A percentile compares a stretch with the other conserved stretches of the same genome.
Conservation (phyloP, 2,329 filamentous ascomycete genomes). For the Davidsoniella australis region DNA sequence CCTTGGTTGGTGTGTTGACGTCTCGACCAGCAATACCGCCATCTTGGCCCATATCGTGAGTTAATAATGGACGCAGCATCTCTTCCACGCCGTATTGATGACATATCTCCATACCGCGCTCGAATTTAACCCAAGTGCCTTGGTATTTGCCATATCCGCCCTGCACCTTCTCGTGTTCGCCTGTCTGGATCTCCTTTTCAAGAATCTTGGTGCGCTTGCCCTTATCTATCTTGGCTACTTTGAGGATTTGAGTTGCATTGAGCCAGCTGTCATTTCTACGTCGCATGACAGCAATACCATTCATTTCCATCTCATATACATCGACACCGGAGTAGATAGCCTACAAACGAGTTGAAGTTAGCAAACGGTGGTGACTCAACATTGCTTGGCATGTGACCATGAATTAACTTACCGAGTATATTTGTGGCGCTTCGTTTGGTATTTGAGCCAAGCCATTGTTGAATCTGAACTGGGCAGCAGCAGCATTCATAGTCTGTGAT, state of each 20-base stretch:
- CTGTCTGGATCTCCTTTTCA: slow-evolving; percentile 92
- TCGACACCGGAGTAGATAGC: slow-evolving; percentile 90
- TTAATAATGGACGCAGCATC: slow-evolving; percentile 53
- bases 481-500: slow-evolving; percentile 3
- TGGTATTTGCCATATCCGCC: slow-evolving; percentile 98
- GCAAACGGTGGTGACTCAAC: background rate
- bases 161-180: slow-evolving; percentile 96
- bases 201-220: slow-evolving; percentile 94
- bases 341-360: slow-evolving; percentile 19
- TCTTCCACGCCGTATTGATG: slow-evolving; percentile 65
- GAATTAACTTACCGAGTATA: slow-evolving; percentile 38
- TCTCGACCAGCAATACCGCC: slow-evolving; percentile 53
- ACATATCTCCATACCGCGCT: slow-evolving; percentile 82
- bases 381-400: slow-evolving; percentile 10
- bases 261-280: slow-evolving; percentile 88
- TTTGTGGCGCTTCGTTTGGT: slow-evolving; percentile 17
- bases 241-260: slow-evolving; percentile 95
- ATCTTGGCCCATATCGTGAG: slow-evolving; percentile 65
- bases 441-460: slow-evolving; percentile 1
- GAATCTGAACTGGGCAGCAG: slow-evolving; percentile 2
- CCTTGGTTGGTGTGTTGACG: slow-evolving; percentile 91
- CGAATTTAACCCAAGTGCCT: slow-evolving; percentile 94
- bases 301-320: slow-evolving; percentile 98
- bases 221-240: slow-evolving; percentile 93
- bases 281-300: slow-evolving; percentile 86